Conservation (phyloP, 2,329 filamentous ascomycete genomes). For the Cladorrhinum sp. region DNA sequence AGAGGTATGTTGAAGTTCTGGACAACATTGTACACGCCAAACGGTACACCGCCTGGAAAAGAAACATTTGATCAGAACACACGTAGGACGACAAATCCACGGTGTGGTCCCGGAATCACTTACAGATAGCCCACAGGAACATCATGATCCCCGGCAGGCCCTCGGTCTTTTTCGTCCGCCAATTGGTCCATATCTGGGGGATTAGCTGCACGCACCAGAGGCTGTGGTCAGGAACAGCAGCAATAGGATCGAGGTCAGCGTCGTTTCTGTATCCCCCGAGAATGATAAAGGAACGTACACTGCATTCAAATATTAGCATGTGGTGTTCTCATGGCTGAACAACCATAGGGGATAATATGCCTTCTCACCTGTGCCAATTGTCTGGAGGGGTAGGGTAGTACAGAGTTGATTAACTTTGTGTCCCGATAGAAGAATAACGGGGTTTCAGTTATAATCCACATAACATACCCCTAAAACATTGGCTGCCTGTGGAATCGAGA, state of each 20-base stretch:
- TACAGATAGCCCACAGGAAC: conserved; percentile 60
- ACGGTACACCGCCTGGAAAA: conserved; percentile 38
- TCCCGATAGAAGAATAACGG: background rate
- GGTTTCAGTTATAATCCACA: background rate
- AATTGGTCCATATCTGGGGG: conserved; percentile 58
- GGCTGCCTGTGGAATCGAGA: conserved; percentile 30
- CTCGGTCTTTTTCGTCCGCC: conserved; percentile 57
- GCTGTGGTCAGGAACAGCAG: conserved; percentile 16
- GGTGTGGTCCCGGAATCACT: conserved; percentile 10
- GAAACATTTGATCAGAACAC: background rate
- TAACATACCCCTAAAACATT: conserved; percentile 40
- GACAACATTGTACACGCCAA: conserved; percentile 39
- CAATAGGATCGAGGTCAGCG: background rate
- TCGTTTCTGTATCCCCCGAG: background rate
- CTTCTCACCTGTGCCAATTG: conserved; percentile 32
- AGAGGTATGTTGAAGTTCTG: conserved; percentile 44
- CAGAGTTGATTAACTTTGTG: background rate
- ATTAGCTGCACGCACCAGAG: conserved; percentile 40
- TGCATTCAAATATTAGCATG: conserved; percentile 3
- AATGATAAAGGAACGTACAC: conserved; percentile 7
- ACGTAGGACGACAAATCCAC: background rate
- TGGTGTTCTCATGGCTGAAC: background rate
- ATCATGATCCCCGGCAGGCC: conserved; percentile 60
- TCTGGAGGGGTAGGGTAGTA: conserved; percentile 18
- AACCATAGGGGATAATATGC: background rate